Evolutionary conservation across 1,284 basidiomycete species (phyloP), one percentile per base, ranked within the genome.

Genomic region (Schizopora paradoxa): DNA sequence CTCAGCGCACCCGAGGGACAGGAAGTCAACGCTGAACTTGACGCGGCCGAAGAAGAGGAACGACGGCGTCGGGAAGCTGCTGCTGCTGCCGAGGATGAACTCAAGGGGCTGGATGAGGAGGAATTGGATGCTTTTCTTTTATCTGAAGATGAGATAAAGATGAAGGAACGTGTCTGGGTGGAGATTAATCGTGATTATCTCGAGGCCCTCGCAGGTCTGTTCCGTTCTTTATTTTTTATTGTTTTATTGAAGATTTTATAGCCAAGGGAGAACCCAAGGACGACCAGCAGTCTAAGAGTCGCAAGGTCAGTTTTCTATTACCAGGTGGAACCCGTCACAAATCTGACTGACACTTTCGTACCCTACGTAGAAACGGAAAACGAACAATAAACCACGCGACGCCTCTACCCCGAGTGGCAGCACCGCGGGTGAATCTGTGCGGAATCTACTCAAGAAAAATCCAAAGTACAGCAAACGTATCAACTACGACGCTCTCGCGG

Each of bases 151-250:
- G 95, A 98, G 64, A 85, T 91, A 5, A 80, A 77, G 61, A 77
- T 92, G 59, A 96, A 94, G 63, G 92, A 95, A 59, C 82, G 93
- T 21, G 82, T 99, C 14, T 99, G 96, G 96, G 89, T 98, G 51
- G 92, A 95, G 66, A 75, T 93, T 61, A 99, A 99, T 66, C 80
- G 79, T 54, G 92, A 96, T 44, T 99, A 96, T 68, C 68, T 99
- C 41, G 90, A 96, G 62, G 83, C 87, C 25, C 72, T 94, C 36
- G 91, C 90, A 51, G 81, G 89, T 90, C 59, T 63, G 80, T 72
- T 34, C 18, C 19, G 7, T n/a, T 11, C 19, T 27, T 26, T 33
- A 42, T 6, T 41, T 5, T 35, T 27, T 8, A 28, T 35, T 40
- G 21, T 28, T 27, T 36, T 34, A 43, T 52, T 55, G 66, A 64